Conservation (phyloP, 2,329 filamentous ascomycete genomes). For the Paraphoma sp. region DNA sequence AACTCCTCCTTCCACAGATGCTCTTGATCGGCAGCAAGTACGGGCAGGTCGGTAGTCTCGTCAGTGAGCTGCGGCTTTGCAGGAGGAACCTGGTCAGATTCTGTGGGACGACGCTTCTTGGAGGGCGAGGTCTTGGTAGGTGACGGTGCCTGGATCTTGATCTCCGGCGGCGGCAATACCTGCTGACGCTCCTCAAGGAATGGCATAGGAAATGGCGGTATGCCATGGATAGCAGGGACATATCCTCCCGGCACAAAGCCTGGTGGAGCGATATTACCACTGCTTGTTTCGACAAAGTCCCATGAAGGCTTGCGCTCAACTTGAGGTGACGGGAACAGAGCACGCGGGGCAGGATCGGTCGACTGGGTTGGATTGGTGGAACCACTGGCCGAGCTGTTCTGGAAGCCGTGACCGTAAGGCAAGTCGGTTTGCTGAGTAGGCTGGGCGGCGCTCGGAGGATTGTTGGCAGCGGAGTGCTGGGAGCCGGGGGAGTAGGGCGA, state of each 20-base stretch:
- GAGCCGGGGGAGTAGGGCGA: no score
- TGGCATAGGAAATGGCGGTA: background rate
- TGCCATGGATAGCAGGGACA: background rate
- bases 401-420: no score
- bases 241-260: background rate
- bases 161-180: background rate
- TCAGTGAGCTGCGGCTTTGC: slow-evolving; percentile 3
- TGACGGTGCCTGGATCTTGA: slow-evolving; percentile 10
- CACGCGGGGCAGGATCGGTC: background rate
- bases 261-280: background rate
- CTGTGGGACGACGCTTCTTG: slow-evolving; percentile 11
- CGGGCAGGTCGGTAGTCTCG: slow-evolving; percentile 9
- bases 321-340: slow-evolving; percentile 13
- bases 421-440: no score
- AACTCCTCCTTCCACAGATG: slow-evolving; percentile 10
- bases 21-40: slow-evolving; percentile 6
- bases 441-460: no score
- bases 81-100: background rate
- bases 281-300: background rate
- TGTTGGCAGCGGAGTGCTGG: no score
- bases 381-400: no score
- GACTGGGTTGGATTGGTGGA: background rate
- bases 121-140: slow-evolving; percentile 1
- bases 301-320: slow-evolving; percentile 1
- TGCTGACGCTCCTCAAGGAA: background rate